These are phyloP conservation scores for Dorcoceras hygrometricum DNA, from an alignment of 257 asterid genomes.

Conservation along the genomic window DNA sequence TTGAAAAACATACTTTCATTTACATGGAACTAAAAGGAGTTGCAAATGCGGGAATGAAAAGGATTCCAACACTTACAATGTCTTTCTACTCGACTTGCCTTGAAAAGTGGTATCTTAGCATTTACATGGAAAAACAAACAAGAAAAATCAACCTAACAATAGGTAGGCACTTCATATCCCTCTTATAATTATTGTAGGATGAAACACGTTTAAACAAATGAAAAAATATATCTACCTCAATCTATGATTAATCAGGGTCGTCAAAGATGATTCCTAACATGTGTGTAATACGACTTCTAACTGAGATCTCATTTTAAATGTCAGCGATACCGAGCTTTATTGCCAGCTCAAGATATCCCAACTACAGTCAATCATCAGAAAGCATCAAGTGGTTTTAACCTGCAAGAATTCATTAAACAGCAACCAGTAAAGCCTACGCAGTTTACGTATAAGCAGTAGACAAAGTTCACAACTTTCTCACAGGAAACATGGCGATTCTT, in stretches of 20 bases:
- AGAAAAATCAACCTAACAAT: too few species aligned
- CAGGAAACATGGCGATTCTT: not conserved
- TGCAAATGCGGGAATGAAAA: too few species aligned
- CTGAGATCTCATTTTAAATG: not conserved
- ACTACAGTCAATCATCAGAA: not conserved
- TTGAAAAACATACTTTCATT: too few species aligned
- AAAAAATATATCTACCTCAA: not conserved
- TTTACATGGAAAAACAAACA: too few species aligned
- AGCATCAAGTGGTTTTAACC: not conserved
- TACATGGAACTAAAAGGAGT: too few species aligned
- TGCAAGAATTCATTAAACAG: not conserved
- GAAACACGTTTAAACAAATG: not conserved
- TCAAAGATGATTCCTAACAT: not conserved
- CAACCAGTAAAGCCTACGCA: not conserved
- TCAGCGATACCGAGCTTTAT: not conserved
- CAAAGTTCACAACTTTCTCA: not conserved
- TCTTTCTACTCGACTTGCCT: too few species aligned
- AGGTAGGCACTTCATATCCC: too few species aligned
- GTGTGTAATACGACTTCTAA: too few species aligned
- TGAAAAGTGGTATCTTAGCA: too few species aligned
- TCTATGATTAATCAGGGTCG: not conserved
- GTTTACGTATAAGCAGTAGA: not conserved
- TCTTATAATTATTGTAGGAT: not conserved
- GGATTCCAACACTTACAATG: too few species aligned
- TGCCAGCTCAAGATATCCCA: not conserved